Percentiles rank a stretch among this genome's conserved stretches.
Evolutionary conservation across 148 eudicot species (phyloP).

Genomic region (Simmondsia chinensis): DNA sequence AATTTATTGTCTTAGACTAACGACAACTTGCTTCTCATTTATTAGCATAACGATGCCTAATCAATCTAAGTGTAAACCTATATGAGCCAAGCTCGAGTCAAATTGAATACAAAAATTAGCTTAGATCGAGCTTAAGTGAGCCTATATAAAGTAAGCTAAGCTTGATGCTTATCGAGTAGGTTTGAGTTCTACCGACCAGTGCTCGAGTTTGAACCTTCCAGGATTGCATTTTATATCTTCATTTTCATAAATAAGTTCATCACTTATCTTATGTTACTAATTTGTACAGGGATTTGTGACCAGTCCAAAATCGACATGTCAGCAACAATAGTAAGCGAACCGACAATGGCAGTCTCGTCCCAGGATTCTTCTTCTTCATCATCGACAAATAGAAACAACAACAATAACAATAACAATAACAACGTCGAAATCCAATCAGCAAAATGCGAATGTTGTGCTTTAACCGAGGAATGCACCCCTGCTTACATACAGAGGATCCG

Average conservation of each 20-base stretch:
- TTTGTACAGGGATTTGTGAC: background rate
- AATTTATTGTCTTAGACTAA: too few relatives aligned
- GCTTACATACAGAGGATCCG: conserved; percentile 27
- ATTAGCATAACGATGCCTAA: too few relatives aligned
- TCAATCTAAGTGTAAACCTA: too few relatives aligned
- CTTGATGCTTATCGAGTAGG: too few relatives aligned
- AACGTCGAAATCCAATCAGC: conserved; percentile 16
- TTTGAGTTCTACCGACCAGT: too few relatives aligned
- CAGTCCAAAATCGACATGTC: background rate
- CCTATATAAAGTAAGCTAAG: too few relatives aligned
- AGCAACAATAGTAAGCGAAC: conserved; percentile 5
- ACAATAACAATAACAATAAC: background rate
- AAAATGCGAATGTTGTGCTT: conserved; percentile 42
- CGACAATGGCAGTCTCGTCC: conserved; percentile 2
- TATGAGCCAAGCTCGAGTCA: too few relatives aligned
- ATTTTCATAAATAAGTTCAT: background rate
- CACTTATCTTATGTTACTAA: background rate
- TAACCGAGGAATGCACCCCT: conserved; percentile 52
- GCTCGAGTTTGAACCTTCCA: too few relatives aligned
- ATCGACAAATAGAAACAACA: too few relatives aligned
- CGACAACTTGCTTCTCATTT: too few relatives aligned
- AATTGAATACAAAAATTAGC: too few relatives aligned
- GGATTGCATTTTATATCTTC: background rate
- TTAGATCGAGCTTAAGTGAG: too few relatives aligned
- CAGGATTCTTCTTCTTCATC: background rate